Evolutionary conservation across 306 rosid genomes (phyloP).

Genomic region (Alnus rubra): DNA sequence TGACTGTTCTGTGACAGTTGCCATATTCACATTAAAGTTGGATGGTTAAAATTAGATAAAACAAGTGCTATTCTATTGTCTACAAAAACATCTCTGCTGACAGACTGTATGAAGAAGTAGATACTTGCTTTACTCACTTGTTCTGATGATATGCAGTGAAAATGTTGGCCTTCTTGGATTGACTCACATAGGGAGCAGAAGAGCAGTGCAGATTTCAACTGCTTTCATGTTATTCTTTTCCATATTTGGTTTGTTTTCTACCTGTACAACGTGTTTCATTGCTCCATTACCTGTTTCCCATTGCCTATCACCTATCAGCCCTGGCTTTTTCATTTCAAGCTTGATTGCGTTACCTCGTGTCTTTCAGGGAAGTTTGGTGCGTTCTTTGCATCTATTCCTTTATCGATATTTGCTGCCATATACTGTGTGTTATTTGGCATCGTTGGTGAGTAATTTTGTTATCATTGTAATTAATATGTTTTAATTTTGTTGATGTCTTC

Average conservation of each 20-base stretch:
- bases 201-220: constrained; percentile 91
- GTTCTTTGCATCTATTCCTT: constrained; percentile 90
- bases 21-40: too few relatives aligned
- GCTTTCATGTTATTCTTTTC: constrained; percentile 92
- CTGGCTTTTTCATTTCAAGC: background rate
- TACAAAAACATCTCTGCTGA: background rate
- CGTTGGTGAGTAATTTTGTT: constrained; percentile 65
- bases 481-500: background rate
- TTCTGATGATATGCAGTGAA: constrained; percentile 58
- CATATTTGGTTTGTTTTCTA: constrained; percentile 69
- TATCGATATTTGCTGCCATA: constrained; percentile 83
- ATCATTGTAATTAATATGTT: background rate
- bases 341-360: constrained; percentile 17
- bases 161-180: constrained; percentile 93
- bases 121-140: constrained; percentile 3
- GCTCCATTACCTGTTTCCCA: background rate
- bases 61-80: background rate
- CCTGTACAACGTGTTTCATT: background rate
- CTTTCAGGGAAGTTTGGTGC: constrained; percentile 94
- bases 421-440: constrained; percentile 82
- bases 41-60: too few relatives aligned
- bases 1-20: background rate
- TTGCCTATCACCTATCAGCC: background rate
- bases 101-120: background rate
- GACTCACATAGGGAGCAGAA: constrained; percentile 90